Base-by-base conservation (phyloP, 495 filamentous ascomycete species). In the Podospora tetraspora region DNA sequence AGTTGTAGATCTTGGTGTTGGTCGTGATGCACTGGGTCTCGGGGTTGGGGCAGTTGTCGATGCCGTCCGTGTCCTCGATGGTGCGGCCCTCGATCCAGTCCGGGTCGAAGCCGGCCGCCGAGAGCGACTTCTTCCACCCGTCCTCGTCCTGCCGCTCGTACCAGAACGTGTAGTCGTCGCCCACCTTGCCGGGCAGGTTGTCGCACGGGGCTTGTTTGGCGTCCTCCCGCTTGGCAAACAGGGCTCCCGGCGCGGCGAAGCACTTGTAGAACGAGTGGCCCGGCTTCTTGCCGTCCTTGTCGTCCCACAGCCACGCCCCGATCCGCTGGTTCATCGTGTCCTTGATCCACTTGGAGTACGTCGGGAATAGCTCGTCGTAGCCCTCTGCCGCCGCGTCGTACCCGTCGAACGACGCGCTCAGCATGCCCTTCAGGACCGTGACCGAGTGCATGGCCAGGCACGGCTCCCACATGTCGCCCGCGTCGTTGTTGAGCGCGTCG, bases 331-430 rank as follows among this genome's bases (percentile, higher is more conserved):
- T 32, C 57, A 66, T 21, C 10, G 64, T 66, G 27, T 66, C 64
- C 21, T 60, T 59, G n/a, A 66, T 66, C 29, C 61, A 66, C 64
- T 66, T 66, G 22, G 43, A 29, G 57, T 66, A 66, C 21, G 64
- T 66, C 11, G 64, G 64, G 58, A 60, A 66, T 30, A 66, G 32
- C 9, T 30, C 57, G 30, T 66, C 64, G 64, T 66, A 66, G 29
- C 64, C 64, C 19, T 23, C 3, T 3, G 64, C 58, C 3, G 57
- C 64, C 13, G 37, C 30, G 64, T 66, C 64, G 64, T 66, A 66
- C 11, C 64, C 64, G 30, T 66, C 64, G n/a, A 66, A 66, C 27
- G 64, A 59, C 21, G 11, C 22, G 30, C 27, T 43, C 57, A 66
- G 57, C 64, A 66, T 66, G n/a, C 29, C 58, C 12, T 29, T 2